Base-by-base conservation (phyloP, 2,329 filamentous ascomycete genomes). In the Aspergillus vadensis region DNA sequence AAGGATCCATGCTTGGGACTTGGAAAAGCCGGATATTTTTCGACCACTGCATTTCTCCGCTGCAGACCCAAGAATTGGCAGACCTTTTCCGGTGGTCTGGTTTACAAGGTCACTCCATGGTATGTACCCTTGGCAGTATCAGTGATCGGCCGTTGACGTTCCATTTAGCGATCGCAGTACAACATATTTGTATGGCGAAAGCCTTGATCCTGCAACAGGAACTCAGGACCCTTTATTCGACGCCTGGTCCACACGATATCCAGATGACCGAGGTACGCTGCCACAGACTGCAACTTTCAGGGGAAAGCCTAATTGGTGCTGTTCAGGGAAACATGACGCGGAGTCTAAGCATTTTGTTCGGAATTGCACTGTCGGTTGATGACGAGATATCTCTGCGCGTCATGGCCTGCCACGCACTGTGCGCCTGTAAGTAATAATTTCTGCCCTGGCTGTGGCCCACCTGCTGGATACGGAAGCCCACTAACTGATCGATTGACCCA, bases 141-240 rank as follows among this genome's bases (percentile, higher is more conserved):
- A 58, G 47, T n/a, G 14, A 1, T 30, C 17, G 17, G 9, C 17
- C 47, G 56, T 54, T 30, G 2, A 15, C 2, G 39, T 14, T 19
- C 9, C n/a, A 8, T n/a, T 17, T 51, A 75, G 72, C 72, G 30
- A 72, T 65, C 38, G 72, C 73, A 8, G 65, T 70, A 38, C 73
- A 75, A 53, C 70, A 75, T 53, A 62, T 75, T 4, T 75, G 70
- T 56, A 69, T 75, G 60, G 69, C 73, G 4, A 75, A 74, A 51
- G 68, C 67, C 2, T 30, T 75, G 30, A 66, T 75, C 47, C 59
- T 58, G 9, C 62, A 70, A 49, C 55, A 62, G 65, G 58, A 74
- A 65, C 52, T 72, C 56, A 36, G 66, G 64, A 57, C 52, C 50
- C 17, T 58, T 41, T 32, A 58, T 54, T 14, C 63, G 55, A 9